These are phyloP conservation scores for Ophiostoma sp. DNA, from an alignment of 2,329 filamentous ascomycete species.

Conservation along the genomic window DNA sequence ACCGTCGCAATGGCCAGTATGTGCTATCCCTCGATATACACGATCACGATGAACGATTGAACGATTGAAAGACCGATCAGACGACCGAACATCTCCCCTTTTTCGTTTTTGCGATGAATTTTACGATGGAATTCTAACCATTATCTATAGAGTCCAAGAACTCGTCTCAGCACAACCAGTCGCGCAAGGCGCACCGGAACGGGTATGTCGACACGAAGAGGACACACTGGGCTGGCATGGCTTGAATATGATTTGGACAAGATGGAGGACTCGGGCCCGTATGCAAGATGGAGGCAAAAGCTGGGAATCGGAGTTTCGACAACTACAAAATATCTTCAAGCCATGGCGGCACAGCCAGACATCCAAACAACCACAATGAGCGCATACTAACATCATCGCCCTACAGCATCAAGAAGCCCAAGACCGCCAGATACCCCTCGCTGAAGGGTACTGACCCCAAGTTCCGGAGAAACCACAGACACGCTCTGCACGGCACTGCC, in stretches of 20 bases:
- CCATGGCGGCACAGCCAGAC: not conserved
- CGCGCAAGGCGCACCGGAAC: conserved; percentile 98
- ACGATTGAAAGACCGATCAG: conserved; percentile 7
- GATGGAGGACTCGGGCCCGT: not conserved
- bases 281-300: not conserved
- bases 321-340: not conserved
- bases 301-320: not conserved
- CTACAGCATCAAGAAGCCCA: conserved; percentile 97
- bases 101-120: not conserved
- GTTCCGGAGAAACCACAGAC: conserved; percentile 99
- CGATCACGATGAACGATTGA: conserved; percentile 9
- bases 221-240: not conserved
- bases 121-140: conserved; percentile 30
- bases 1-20: conserved; percentile 64
- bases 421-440: conserved; percentile 97
- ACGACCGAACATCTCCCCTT: not conserved
- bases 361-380: not conserved
- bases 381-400: conserved; percentile 16
- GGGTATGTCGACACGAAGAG: conserved; percentile 60
- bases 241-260: not conserved
- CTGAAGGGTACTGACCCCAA: conserved; percentile 99
- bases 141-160: conserved; percentile 86
- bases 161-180: conserved; percentile 98
- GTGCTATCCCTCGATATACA: conserved; percentile 35
- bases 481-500: conserved; percentile 98